Conservation (phyloP, 345 rosid species). For the Syzygium aqueum region DNA sequence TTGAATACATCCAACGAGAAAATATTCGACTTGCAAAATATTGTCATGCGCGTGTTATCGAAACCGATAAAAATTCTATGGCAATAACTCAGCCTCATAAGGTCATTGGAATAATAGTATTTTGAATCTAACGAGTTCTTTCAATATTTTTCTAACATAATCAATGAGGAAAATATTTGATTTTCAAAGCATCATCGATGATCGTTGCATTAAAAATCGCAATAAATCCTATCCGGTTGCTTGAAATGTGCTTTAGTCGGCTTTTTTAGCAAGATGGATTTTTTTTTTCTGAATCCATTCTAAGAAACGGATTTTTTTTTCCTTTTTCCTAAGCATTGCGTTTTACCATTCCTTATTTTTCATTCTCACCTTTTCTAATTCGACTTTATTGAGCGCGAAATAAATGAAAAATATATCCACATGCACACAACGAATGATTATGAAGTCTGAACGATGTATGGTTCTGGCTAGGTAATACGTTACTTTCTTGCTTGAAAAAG, state of each 20-base stretch:
- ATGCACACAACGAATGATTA: too few relatives aligned
- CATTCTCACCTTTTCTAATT: background rate
- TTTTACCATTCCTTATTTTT: background rate
- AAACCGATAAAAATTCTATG: background rate
- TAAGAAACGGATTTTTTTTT: background rate
- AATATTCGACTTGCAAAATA: background rate
- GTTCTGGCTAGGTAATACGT: background rate
- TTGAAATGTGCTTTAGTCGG: accelerated
- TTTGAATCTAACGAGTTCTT: too few relatives aligned
- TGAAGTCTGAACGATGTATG: background rate
- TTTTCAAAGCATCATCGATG: too few relatives aligned
- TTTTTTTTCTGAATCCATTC: background rate
- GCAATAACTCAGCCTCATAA: background rate
- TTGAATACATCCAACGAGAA: background rate
- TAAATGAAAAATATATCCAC: background rate
- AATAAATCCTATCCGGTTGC: accelerated
- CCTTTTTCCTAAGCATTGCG: background rate
- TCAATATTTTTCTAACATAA: too few relatives aligned
- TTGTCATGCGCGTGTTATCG: background rate
- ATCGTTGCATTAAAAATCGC: background rate
- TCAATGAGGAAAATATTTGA: background rate
- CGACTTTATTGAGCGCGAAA: background rate
- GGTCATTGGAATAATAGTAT: background rate
- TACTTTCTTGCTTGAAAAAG: background rate
- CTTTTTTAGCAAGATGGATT: accelerated